phyloP scores from a whole-genome alignment of 441 rosid genomes.

The Jatropha multifida region DNA sequence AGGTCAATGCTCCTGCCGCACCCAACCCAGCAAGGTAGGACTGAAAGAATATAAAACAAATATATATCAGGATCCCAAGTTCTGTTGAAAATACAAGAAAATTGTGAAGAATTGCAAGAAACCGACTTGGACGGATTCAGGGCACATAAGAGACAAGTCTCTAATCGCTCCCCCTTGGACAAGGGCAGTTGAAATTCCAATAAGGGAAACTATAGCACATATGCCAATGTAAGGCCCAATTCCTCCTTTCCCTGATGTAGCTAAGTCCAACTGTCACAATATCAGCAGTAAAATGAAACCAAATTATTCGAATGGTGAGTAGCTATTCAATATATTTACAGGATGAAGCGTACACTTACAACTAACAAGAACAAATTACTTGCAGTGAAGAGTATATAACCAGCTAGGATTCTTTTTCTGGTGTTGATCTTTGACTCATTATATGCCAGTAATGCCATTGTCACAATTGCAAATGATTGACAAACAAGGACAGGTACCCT shows the following conservation, averaged over 20 bases:
- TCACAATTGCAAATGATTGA: constrained; percentile 68
- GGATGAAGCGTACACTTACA: constrained; percentile 37
- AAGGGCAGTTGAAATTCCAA: constrained; percentile 73
- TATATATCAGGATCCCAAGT: not conserved
- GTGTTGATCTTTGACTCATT: constrained; percentile 57
- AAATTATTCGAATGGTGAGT: not conserved
- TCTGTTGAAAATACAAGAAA: not conserved
- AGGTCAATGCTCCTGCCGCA: constrained; percentile 74
- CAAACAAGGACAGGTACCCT: constrained; percentile 77
- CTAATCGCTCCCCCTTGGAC: constrained; percentile 87
- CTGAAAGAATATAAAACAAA: constrained; percentile 30
- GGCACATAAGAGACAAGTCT: constrained; percentile 79
- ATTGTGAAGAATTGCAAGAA: not conserved
- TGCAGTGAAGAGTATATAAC: constrained; percentile 51
- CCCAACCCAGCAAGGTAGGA: constrained; percentile 74
- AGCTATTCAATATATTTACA: not conserved
- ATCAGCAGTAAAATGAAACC: not conserved
- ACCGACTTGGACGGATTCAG: constrained; percentile 75
- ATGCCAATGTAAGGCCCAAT: constrained; percentile 53
- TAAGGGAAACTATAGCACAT: constrained; percentile 57
- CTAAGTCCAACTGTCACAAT: constrained; percentile 55
- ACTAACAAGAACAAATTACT: constrained; percentile 61
- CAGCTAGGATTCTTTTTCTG: constrained; percentile 48
- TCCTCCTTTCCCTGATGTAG: constrained; percentile 70
- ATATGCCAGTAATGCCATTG: constrained; percentile 52